These are phyloP conservation scores for Entrophospora sp. DNA, from an alignment of 192 early-diverging fungal genomes.

Conservation along the genomic window DNA sequence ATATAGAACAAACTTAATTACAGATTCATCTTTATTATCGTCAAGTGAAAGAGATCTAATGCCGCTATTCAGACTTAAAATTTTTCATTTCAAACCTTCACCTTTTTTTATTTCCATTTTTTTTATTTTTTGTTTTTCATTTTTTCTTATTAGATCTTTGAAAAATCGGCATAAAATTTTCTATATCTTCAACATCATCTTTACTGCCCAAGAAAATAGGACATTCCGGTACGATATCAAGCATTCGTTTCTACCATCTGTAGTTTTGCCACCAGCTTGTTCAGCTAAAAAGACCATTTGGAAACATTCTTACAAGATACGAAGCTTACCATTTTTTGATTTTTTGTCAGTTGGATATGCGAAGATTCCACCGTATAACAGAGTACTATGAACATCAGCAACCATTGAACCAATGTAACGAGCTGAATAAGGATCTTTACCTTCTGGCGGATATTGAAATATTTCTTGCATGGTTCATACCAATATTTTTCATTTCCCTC, in stretches of 20 bases:
- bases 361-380: slow-evolving; percentile 88
- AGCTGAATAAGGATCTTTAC: slow-evolving; percentile 79
- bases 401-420: slow-evolving; percentile 99
- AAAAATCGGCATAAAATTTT: too few relatives aligned
- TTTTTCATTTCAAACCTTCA: too few relatives aligned
- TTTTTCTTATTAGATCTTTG: too few relatives aligned
- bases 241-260: slow-evolving; percentile 72
- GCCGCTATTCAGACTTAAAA: too few relatives aligned
- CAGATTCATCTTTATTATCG: too few relatives aligned
- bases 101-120: too few relatives aligned
- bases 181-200: slow-evolving; percentile 84
- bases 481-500: slow-evolving; percentile 94
- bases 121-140: too few relatives aligned
- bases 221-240: slow-evolving; percentile 80
- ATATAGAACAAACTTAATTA: too few relatives aligned
- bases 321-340: slow-evolving; percentile 83
- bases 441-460: slow-evolving; percentile 80
- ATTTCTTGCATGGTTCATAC: slow-evolving; percentile 76
- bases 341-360: slow-evolving; percentile 74
- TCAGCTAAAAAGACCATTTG: slow-evolving; percentile 96
- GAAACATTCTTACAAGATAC: slow-evolving; percentile 96
- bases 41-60: too few relatives aligned
- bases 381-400: slow-evolving; percentile 93
- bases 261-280: slow-evolving; percentile 91
- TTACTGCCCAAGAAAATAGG: slow-evolving; percentile 85